Conservation (phyloP, 1,284 basidiomycete genomes). For the Tilletia walkeri region DNA sequence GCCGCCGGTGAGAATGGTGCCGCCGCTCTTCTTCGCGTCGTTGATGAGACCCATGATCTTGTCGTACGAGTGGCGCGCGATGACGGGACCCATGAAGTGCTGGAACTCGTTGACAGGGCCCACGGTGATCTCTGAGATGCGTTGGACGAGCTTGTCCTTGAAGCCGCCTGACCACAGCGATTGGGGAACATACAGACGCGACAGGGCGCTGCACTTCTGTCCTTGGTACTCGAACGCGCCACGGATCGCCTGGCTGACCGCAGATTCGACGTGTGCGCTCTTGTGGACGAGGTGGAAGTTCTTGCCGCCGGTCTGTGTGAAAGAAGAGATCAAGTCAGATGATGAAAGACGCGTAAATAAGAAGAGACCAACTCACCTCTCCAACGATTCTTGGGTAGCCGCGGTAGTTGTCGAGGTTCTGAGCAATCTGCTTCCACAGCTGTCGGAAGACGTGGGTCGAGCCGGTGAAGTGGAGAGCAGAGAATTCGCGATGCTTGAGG, state of each 20-base stretch:
- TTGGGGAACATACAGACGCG: constrained; percentile 81
- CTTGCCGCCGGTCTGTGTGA: constrained; percentile 71
- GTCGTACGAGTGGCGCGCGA: constrained; percentile 80
- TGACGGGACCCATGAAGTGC: constrained; percentile 94
- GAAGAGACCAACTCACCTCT: constrained; percentile 64
- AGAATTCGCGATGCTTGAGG: constrained; percentile 74
- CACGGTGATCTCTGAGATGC: constrained; percentile 79
- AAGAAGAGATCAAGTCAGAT: not conserved
- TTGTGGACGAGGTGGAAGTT: constrained; percentile 94
- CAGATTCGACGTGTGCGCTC: constrained; percentile 80
- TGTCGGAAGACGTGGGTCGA: constrained; percentile 81
- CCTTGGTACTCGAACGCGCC: constrained; percentile 96
- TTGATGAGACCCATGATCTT: constrained; percentile 81
- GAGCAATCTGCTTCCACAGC: constrained; percentile 93
- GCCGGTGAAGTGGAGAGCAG: constrained; percentile 93
- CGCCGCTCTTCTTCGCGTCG: constrained; percentile 84
- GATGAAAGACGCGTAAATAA: not conserved
- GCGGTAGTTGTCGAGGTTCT: constrained; percentile 68
- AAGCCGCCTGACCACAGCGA: constrained; percentile 81
- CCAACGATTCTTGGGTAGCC: constrained; percentile 93
- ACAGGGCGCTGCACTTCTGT: constrained; percentile 95
- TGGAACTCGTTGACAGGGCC: constrained; percentile 75
- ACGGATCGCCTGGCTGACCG: constrained; percentile 82
- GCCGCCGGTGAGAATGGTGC: constrained; percentile 83
- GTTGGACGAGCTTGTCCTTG: constrained; percentile 72